Evolutionary conservation across 2,329 filamentous ascomycete genomes (phyloP), one percentile per base, ranked within the genome.

Genomic region (Hypoxylon sp.): DNA sequence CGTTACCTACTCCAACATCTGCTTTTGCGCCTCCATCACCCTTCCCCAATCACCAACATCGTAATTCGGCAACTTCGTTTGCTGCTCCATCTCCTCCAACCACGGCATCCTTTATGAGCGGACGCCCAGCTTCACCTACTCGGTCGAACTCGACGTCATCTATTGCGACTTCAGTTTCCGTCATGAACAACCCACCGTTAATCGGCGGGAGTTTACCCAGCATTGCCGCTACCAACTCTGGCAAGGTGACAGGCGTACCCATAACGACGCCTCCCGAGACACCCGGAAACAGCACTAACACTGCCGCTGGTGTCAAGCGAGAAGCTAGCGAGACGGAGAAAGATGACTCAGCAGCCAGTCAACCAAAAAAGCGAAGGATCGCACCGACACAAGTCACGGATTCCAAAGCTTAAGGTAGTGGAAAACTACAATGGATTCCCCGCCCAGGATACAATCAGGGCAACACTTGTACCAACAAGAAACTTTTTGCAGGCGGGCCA

Each of bases 221-320:
- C 57, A 88, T 97, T 26, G 90, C 92, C 11, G 93, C 93, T 5
- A 84, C 92, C 9, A 92, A 91, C 70, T 92, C 92, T 0, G 86
- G 85, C 47, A 88, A 88, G 74, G 82, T 88, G 2, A 83, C 84
- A 0, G 85, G 86, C 0, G 82, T 97, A 47, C 92, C 94, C 0
- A 88, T 97, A 74, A 93, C 92, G 39, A 98, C 95, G 6, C 95
- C 96, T 2, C 96, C 95, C 0, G 92, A 97, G 78, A 98, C 95
- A 2, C 95, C 95, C 5, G 86, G 88, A 55, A 88, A 87, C 74
- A 83, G 84, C 48, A 86, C 83, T 26, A 88, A 85, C 63, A 84
- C 75, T 42, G 75, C 76, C 50, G 76, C 78, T 2, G 86, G 86
- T 31, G 80, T 81, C 14, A 91, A 90, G 78, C 82, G 88, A 70